Base-by-base conservation (phyloP, 202 grass and related monocot species). In the Panicum virgatum region DNA sequence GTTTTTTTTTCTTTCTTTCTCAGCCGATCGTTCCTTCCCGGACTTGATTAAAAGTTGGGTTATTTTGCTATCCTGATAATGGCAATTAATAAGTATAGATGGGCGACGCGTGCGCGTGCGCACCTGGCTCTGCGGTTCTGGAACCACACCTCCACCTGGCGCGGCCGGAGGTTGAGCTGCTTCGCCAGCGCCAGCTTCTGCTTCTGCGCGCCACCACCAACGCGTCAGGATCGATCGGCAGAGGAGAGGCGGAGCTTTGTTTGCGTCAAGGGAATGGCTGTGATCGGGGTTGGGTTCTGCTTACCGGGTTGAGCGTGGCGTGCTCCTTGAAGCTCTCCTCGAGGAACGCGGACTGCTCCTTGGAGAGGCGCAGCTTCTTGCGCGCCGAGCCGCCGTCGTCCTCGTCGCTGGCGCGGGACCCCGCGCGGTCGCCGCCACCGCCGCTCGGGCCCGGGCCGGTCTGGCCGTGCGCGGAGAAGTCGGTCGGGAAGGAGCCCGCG, bases 291-390 rank as follows among this genome's bases (percentile, higher is more conserved):
- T 13, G 40, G 16, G 18, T 42, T 14, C 0, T 10, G 39, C 86
- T 82, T 89, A 97, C 95, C n/a, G 95, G 92, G 75, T 97, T 97
- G 5, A 97, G 95, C 10, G 95, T 97, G 87, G 84, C 94, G 88
- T 97, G 92, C 72, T 97, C 95, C 84, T 97, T 97, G 84, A 97
- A 97, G 84, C 90, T 97, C 30, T 97, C 92, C 87, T 97, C 94
- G 13, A 97, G 92, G 77, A 92, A 97, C 72, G 94, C 92, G 0
- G 94, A 90, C 86, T 97, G 94, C 58, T 94, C 95, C 88, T 97
- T 97, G 46, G 95, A 97, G 12, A 97, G 95, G 15, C 95, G 95
- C 47, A 97, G 90, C 68, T 97, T 97, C 87, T 97, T 97, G 65
- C 95, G 86, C 34, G 88, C 84, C 18, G 92, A 90, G 0, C 90